These are phyloP conservation scores for Lavandula angustifolia DNA, from an alignment of 257 asterid genomes.

Conservation along the genomic window DNA sequence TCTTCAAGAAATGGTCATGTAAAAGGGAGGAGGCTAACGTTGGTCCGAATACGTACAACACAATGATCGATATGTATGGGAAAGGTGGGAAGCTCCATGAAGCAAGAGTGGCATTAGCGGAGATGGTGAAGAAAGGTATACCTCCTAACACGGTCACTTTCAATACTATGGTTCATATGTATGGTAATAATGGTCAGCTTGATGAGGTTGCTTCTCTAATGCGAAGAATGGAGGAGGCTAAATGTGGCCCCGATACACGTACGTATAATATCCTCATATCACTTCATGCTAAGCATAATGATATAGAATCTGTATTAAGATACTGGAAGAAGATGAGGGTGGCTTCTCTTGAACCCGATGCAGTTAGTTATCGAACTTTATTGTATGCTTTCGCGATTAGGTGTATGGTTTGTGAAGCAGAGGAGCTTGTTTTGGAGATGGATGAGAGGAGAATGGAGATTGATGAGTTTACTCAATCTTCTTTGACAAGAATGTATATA, in stretches of 20 bases:
- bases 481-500: constrained; percentile 89
- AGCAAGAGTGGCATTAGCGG: constrained; percentile 67
- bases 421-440: constrained; percentile 72
- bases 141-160: constrained; percentile 80
- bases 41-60: constrained; percentile 66
- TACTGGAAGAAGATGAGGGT: constrained; percentile 75
- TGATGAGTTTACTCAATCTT: constrained; percentile 86
- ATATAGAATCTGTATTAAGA: constrained; percentile 61
- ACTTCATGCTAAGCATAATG: constrained; percentile 70
- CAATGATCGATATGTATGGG: constrained; percentile 87
- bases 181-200: constrained; percentile 68
- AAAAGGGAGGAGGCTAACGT: constrained; percentile 29
- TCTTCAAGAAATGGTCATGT: constrained; percentile 76
- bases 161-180: constrained; percentile 93
- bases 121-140: constrained; percentile 68
- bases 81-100: constrained; percentile 81
- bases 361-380: constrained; percentile 84
- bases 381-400: constrained; percentile 82
- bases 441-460: constrained; percentile 64
- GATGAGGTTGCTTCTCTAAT: constrained; percentile 63
- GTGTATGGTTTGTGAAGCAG: constrained; percentile 82
- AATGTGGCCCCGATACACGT: constrained; percentile 74
- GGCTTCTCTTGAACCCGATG: constrained; percentile 77
- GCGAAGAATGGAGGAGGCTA: constrained; percentile 66
- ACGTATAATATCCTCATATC: constrained; percentile 86